Percentiles rank a stretch among this genome's conserved stretches.
phyloP scores from a whole-genome alignment of 129 eudicot species.

The Scalesia atractyloides region DNA sequence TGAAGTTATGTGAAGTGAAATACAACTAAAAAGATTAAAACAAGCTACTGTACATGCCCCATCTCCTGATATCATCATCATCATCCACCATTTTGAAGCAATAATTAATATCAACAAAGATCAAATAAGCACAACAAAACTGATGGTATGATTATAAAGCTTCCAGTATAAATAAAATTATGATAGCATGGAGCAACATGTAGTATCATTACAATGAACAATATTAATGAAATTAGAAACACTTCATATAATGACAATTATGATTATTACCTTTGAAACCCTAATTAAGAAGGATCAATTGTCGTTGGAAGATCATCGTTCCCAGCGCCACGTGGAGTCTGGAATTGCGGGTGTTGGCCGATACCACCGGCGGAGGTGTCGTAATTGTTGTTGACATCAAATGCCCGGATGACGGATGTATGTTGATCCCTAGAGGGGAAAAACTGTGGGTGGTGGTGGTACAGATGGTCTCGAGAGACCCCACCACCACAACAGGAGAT shows the following conservation, averaged over 20 bases:
- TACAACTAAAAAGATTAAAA: slow-evolving; percentile 1
- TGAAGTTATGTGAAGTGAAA: slow-evolving; percentile 21
- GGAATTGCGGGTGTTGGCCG: slow-evolving; percentile 63
- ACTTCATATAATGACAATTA: slow-evolving; percentile 24
- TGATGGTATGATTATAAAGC: slow-evolving; percentile 29
- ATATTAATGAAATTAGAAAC: slow-evolving; percentile 23
- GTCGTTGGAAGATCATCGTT: slow-evolving; percentile 57
- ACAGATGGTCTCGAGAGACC: slow-evolving; percentile 36
- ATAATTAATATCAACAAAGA: slow-evolving; percentile 10
- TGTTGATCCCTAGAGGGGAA: slow-evolving; percentile 52
- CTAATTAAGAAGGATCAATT: slow-evolving; percentile 65
- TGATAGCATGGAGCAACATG: slow-evolving; percentile 30
- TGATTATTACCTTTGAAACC: slow-evolving; percentile 29
- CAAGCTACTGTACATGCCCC: slow-evolving; percentile 13
- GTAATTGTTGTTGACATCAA: slow-evolving; percentile 48
- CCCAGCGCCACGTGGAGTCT: slow-evolving; percentile 48
- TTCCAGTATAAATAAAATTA: slow-evolving; percentile 29
- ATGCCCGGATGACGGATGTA: slow-evolving; percentile 39
- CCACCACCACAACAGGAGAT: slow-evolving; percentile 52
- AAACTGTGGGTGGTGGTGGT: slow-evolving; percentile 56
- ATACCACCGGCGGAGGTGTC: slow-evolving; percentile 43
- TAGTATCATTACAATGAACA: slow-evolving; percentile 35
- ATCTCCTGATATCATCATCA: background rate
- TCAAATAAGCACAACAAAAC: slow-evolving; percentile 23
- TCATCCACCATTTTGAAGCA: background rate